Evolutionary conservation across 306 rosid genomes (phyloP), one percentile per base, ranked within the genome.

Genomic region (Dryas alaskensis): DNA sequence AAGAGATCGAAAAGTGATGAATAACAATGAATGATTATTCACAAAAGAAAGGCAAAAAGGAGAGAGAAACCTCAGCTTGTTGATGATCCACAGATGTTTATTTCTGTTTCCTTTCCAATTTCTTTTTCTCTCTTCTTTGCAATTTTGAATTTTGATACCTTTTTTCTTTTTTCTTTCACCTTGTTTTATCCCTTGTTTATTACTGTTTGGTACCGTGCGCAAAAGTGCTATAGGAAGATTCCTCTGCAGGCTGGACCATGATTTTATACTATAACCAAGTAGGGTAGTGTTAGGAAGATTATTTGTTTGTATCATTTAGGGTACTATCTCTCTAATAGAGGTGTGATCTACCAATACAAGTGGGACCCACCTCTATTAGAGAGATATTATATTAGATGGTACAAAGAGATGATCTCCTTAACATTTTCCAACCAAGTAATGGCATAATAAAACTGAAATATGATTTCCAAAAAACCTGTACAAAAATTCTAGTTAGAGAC

Each of bases 241-340:
- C 67, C 75, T 57, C 75, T 57, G 55, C 65, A 71, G 75, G 25
- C 7, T 22, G 9, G 50, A 44, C 54, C 66, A 57, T 57, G 75
- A 57, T 71, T 22, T 8, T 16, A n/a, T 40, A 48, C 67, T 40
- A 62, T 60, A 47, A 13, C 69, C 43, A 44, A 44, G 39, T 37
- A 64, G 22, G 22, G 22, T 22, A 22, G 22, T 22, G 22, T 22
- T 22, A 22, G 22, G 22, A 22, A 22, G 0, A 22, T 22, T 22
- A 22, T 22, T 0, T 22, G 0, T 22, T 22, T 22, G 22, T 22
- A 22, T 22, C 0, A 22, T 22, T 22, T 22, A 22, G 22, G 22
- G 22, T 22, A 22, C 0, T 22, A 22, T 22, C 22, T 22, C 22
- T 22, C 22, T 22, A 0, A 22, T 22, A 22, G 22, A 22, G 22